Evolutionary conservation across 176 grass and related monocot species (phyloP).

Genomic region (Juncus inflexus): DNA sequence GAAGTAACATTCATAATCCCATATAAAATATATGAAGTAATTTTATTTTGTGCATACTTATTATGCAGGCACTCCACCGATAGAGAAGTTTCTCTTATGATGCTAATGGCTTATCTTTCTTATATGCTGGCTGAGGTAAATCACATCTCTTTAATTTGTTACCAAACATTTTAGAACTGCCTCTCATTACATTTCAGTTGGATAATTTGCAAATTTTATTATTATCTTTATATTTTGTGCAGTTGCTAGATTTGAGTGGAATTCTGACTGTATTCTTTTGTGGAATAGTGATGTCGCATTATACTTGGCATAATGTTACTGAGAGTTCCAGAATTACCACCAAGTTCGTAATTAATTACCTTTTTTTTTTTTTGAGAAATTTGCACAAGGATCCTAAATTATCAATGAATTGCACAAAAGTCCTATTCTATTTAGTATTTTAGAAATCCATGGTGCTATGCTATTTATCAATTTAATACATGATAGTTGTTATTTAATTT

Average conservation of each 20-base stretch:
- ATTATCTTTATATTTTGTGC: slow-evolving; percentile 38
- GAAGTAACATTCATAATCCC: too few relatives aligned
- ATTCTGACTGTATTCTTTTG: slow-evolving; percentile 97
- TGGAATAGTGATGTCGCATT: slow-evolving; percentile 99
- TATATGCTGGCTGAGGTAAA: slow-evolving; percentile 85
- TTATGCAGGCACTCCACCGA: slow-evolving; percentile 80
- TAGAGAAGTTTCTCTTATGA: slow-evolving; percentile 96
- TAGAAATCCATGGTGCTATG: too few relatives aligned
- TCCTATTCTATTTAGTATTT: too few relatives aligned
- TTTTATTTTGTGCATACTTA: too few relatives aligned
- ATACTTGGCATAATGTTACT: slow-evolving; percentile 99
- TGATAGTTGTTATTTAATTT: background rate
- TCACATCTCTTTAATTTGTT: slow-evolving; percentile 5
- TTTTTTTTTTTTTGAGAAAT: slow-evolving; percentile 5
- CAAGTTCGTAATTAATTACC: slow-evolving; percentile 47
- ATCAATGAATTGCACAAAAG: too few relatives aligned
- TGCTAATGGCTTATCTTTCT: slow-evolving; percentile 93
- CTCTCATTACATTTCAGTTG: background rate
- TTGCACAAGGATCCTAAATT: too few relatives aligned
- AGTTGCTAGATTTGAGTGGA: slow-evolving; percentile 91
- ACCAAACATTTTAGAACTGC: background rate
- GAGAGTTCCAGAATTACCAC: slow-evolving; percentile 90
- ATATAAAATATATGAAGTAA: too few relatives aligned
- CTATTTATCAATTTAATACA: too few relatives aligned
- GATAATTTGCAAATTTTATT: background rate